Base-by-base conservation (phyloP, 164 flowering plant species). In the Berberis thunbergii region DNA sequence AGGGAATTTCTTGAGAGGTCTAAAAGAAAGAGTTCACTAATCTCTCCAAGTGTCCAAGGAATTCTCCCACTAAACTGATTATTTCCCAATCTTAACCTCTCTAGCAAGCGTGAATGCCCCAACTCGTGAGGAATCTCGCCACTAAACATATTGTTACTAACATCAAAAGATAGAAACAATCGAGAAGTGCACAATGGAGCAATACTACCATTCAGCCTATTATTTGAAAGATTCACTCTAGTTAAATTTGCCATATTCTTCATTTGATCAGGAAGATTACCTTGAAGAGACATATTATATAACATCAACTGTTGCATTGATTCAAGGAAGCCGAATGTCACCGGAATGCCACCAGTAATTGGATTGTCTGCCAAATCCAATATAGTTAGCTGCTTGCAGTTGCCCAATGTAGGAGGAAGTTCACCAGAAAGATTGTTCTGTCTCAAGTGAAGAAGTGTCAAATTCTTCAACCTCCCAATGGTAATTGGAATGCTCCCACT, bases 281-380 rank as follows among this genome's bases (percentile, higher is more conserved):
- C 97, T 76, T 80, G 78, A 13, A 94, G 84, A 0, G 97, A 86
- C 66, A 91, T 94, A 81, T 94, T 91, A 78, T 94, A 94, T 48
- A 94, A 96, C 91, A 91, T 84, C 50, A 91, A 62, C 78, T 78
- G 81, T 43, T 87, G 65, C 64, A 94, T 74, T 2, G 79, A 74
- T 38, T 62, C 64, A 4, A 94, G 81, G 56, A 62, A 69, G 3
- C 88, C 94, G 6, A 94, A 74, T 0, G 86, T 80, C 4, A 64
- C 75, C 0, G 99, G 99, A 50, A 94, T 78, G 1, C 72, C 70
- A 41, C 94, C 96, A 0, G 92, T 71, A 52, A 94, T 80, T 7
- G 57, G 72, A 62, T 94, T 94, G 61, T 94, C 99, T 1, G 99
- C 99, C 81, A 94, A 78, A 69, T 91, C 99, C 57, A 94, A 70